These are phyloP conservation scores for Antrodiella citrinella DNA, from an alignment of 768 basidiomycete genomes.

Conservation along the genomic window DNA sequence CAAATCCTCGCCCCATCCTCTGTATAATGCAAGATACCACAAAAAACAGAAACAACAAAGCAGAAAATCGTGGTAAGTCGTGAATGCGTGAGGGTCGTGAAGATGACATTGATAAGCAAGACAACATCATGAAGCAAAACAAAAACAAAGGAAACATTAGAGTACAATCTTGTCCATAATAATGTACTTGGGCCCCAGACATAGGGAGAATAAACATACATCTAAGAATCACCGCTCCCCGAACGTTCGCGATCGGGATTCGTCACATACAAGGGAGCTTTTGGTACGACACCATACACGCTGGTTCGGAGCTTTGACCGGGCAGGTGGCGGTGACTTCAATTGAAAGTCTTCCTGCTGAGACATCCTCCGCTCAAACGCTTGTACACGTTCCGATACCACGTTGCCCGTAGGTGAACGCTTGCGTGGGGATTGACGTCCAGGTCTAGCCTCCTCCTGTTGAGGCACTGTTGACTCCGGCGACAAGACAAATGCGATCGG, in stretches of 20 bases:
- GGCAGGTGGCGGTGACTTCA: slow-evolving; percentile 20
- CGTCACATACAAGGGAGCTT: slow-evolving; percentile 59
- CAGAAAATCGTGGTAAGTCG: slow-evolving; percentile 1
- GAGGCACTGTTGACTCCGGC: slow-evolving; percentile 1
- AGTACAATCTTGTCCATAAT: neutral
- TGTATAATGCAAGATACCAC: neutral
- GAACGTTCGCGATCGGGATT: slow-evolving; percentile 46
- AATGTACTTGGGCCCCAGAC: too few relatives aligned
- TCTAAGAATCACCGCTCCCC: slow-evolving; percentile 15
- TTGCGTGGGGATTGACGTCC: neutral
- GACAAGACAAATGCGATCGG: slow-evolving; percentile 3
- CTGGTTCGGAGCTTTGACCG: slow-evolving; percentile 21
- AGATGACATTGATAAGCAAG: neutral
- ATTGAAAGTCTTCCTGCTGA: slow-evolving; percentile 28
- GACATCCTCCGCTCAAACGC: slow-evolving; percentile 55
- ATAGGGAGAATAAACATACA: too few relatives aligned
- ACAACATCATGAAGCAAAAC: neutral
- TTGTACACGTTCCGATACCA: slow-evolving; percentile 42
- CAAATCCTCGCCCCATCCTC: too few relatives aligned
- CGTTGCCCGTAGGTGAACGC: slow-evolving; percentile 19
- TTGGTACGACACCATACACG: slow-evolving; percentile 57
- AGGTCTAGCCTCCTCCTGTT: slow-evolving; percentile 3
- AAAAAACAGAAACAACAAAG: slow-evolving; percentile 1
- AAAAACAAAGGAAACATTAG: neutral
- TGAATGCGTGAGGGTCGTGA: slow-evolving; percentile 5